Evolutionary conservation across 2,329 filamentous ascomycete genomes (phyloP).

Genomic region (Penicillium rolfsii): DNA sequence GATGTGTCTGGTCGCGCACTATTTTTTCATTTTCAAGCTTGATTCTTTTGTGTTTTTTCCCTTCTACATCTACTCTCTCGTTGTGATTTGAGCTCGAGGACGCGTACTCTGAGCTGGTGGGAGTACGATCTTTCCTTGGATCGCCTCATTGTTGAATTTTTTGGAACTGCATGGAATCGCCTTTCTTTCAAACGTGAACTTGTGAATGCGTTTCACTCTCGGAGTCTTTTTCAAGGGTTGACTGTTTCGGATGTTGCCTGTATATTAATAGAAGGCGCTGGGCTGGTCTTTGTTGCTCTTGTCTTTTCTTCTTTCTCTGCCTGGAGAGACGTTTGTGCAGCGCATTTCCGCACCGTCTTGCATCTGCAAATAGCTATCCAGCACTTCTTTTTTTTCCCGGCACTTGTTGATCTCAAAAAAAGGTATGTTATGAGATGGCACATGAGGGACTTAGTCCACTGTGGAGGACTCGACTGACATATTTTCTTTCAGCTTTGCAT

Average conservation of each 20-base stretch:
- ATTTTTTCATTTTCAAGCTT: neutral
- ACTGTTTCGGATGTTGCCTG: slow-evolving; percentile 6
- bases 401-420: slow-evolving; percentile 3
- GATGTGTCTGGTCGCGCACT: neutral
- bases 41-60: neutral
- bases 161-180: neutral
- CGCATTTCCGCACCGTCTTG: neutral
- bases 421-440: slow-evolving; percentile 8
- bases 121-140: neutral
- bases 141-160: neutral
- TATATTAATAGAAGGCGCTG: slow-evolving; percentile 24
- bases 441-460: neutral
- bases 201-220: neutral
- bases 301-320: neutral
- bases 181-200: neutral
- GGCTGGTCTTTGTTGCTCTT: slow-evolving; percentile 12
- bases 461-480: neutral
- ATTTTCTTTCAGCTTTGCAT: neutral
- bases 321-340: neutral
- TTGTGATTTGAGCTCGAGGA: neutral
- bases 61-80: neutral
- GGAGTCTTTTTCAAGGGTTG: neutral
- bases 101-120: neutral
- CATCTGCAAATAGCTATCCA: neutral
- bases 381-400: neutral